Percentiles rank a stretch among this genome's conserved stretches.
Conservation (phyloP, 176 grass and related monocot species). For the Avena sativa region DNA sequence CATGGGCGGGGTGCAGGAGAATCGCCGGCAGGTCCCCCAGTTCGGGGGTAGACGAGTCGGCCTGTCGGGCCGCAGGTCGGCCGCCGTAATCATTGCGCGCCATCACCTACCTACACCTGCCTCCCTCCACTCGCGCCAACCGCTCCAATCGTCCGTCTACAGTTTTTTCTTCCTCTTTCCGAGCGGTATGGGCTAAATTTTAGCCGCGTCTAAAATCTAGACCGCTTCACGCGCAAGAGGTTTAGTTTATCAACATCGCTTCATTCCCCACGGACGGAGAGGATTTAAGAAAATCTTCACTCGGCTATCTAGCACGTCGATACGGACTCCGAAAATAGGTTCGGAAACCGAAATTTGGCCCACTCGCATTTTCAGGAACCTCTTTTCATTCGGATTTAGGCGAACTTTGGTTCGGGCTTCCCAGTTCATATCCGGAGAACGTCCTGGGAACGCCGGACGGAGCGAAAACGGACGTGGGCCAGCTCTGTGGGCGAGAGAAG, state of each 20-base stretch:
- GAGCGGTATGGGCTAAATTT: not conserved
- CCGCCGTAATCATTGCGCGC: slow-evolving; percentile 77
- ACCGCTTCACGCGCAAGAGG: not conserved
- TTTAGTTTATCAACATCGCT: not conserved
- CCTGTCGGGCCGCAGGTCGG: slow-evolving; percentile 51
- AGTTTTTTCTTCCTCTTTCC: not conserved
- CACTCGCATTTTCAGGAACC: too few species aligned
- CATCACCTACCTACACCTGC: not conserved
- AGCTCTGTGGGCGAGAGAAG: too few species aligned
- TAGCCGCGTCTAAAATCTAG: not conserved
- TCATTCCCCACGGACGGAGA: not conserved
- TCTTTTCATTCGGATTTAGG: too few species aligned
- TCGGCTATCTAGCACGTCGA: too few species aligned
- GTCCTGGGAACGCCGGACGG: too few species aligned
- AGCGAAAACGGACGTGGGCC: too few species aligned
- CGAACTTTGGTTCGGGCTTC: too few species aligned
- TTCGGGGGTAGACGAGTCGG: slow-evolving; percentile 59
- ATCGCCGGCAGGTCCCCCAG: slow-evolving; percentile 80
- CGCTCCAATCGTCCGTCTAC: not conserved
- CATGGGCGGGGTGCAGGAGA: slow-evolving; percentile 60
- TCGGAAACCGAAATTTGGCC: too few species aligned
- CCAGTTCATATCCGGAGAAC: too few species aligned
- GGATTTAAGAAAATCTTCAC: not conserved
- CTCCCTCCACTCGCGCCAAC: not conserved
- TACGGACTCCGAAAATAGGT: too few species aligned